Percentiles rank a stretch among this genome's conserved stretches.
These are phyloP conservation scores for Cryptosporidium meleagridis DNA, from an alignment of 169 alveolate genomes.

Conservation along the genomic window DNA sequence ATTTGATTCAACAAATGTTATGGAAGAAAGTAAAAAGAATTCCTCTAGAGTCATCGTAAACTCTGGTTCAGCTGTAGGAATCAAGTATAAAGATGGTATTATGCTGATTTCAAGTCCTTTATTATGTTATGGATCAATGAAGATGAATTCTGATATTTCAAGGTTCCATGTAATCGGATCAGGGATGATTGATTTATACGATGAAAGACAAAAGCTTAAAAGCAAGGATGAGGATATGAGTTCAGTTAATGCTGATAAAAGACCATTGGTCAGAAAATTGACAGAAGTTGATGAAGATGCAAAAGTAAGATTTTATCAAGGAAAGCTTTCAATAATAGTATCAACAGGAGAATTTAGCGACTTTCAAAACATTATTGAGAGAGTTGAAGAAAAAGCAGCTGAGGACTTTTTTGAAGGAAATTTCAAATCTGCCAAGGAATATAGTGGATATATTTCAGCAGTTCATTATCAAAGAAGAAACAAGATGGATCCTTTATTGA, in stretches of 20 bases:
- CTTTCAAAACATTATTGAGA: conserved; percentile 36
- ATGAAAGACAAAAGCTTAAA: conserved; percentile 6
- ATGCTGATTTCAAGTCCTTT: conserved; percentile 65
- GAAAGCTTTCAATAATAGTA: conserved; percentile 7
- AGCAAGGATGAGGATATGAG: conserved; percentile 39
- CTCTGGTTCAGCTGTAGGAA: conserved; percentile 68
- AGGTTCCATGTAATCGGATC: conserved; percentile 70
- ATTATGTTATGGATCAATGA: conserved; percentile 44
- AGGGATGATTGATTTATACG: conserved; percentile 19
- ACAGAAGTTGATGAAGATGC: conserved; percentile 16
- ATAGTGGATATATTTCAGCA: conserved; percentile 15
- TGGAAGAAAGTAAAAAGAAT: conserved; percentile 18
- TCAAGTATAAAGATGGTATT: conserved; percentile 56
- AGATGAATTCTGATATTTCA: conserved; percentile 51
- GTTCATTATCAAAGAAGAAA: conserved; percentile 76
- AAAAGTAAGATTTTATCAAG: conserved; percentile 42
- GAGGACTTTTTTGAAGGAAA: conserved; percentile 49
- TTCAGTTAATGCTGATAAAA: not conserved
- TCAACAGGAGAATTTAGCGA: conserved; percentile 71
- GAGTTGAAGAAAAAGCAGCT: conserved; percentile 53
- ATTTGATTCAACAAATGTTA: not conserved
- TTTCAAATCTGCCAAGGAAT: conserved; percentile 46
- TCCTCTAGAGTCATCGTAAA: conserved; percentile 50
- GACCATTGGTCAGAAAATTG: conserved; percentile 27
- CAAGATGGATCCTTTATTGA: conserved; percentile 77